Percentiles rank a stretch among this genome's conserved stretches.
Evolutionary conservation across 2,329 filamentous ascomycete species (phyloP).

Genomic region (Paecilomyces fulvus): DNA sequence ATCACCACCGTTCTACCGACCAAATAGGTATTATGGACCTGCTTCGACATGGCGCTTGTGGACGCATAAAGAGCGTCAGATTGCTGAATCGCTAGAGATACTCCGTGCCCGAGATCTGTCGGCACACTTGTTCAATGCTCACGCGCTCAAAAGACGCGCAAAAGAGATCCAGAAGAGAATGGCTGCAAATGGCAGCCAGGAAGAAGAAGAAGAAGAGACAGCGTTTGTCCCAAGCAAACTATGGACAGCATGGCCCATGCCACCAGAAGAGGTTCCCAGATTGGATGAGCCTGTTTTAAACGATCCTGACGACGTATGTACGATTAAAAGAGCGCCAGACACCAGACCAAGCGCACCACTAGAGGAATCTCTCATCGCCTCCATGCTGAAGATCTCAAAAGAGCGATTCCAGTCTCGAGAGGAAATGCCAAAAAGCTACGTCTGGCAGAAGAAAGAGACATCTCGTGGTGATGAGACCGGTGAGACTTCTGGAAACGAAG

Average conservation of each 20-base stretch:
- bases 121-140: slow-evolving; percentile 71
- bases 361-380: slow-evolving; percentile 61
- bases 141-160: slow-evolving; percentile 53
- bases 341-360: slow-evolving; percentile 52
- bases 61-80: slow-evolving; percentile 72
- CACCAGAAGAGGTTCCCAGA: slow-evolving; percentile 52
- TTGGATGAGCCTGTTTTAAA: slow-evolving; percentile 42
- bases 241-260: slow-evolving; percentile 85
- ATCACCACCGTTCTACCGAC: slow-evolving; percentile 34
- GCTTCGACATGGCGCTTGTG: slow-evolving; percentile 71
- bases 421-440: slow-evolving; percentile 16
- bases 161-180: slow-evolving; percentile 7
- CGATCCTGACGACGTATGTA: slow-evolving; percentile 46
- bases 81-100: slow-evolving; percentile 56
- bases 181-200: slow-evolving; percentile 2
- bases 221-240: slow-evolving; percentile 41
- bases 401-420: slow-evolving; percentile 47
- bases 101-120: slow-evolving; percentile 59
- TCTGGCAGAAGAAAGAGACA: not conserved
- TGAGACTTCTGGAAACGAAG: slow-evolving; percentile 6
- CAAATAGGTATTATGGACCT: slow-evolving; percentile 65
- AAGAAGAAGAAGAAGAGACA: slow-evolving; percentile 8
- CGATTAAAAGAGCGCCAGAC: slow-evolving; percentile 38
- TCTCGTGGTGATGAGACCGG: not conserved
- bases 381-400: slow-evolving; percentile 59